Evolutionary conservation across 2,329 filamentous ascomycete genomes (phyloP).

Genomic region (Colletotrichum sp.): DNA sequence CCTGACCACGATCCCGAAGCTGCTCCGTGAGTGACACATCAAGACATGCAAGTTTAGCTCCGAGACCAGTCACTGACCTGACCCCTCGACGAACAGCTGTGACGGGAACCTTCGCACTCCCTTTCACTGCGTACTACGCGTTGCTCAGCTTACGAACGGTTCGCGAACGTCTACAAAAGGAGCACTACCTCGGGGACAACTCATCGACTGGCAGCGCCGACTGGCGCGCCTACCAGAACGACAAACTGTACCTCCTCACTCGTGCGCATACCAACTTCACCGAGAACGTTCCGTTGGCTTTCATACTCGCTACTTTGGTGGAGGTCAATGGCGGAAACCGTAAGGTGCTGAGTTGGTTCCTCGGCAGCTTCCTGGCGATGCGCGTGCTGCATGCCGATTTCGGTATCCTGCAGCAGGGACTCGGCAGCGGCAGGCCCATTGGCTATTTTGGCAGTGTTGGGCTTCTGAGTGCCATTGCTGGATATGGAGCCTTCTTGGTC

Average conservation of each 20-base stretch:
- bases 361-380: not conserved
- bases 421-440: not conserved
- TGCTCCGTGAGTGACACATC: not conserved
- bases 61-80: not conserved
- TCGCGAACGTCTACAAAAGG: not conserved
- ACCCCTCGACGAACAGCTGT: not conserved
- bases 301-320: not conserved
- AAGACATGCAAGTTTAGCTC: not conserved
- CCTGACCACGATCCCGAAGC: constrained; percentile 2
- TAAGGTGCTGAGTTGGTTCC: not conserved
- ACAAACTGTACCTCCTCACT: not conserved
- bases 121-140: constrained; percentile 9
- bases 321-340: constrained; percentile 13
- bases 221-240: not conserved
- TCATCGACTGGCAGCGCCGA: not conserved
- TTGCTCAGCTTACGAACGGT: constrained; percentile 9
- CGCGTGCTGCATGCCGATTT: constrained; percentile 7
- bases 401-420: not conserved
- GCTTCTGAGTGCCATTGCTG: not conserved
- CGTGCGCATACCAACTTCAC: constrained; percentile 3
- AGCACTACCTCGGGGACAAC: constrained; percentile 5
- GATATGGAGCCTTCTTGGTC: not conserved
- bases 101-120: constrained; percentile 2
- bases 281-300: not conserved
- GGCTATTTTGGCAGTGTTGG: constrained; percentile 2